phyloP scores from a whole-genome alignment of 768 basidiomycete genomes.

The Gloeopeniophorella convolvens region DNA sequence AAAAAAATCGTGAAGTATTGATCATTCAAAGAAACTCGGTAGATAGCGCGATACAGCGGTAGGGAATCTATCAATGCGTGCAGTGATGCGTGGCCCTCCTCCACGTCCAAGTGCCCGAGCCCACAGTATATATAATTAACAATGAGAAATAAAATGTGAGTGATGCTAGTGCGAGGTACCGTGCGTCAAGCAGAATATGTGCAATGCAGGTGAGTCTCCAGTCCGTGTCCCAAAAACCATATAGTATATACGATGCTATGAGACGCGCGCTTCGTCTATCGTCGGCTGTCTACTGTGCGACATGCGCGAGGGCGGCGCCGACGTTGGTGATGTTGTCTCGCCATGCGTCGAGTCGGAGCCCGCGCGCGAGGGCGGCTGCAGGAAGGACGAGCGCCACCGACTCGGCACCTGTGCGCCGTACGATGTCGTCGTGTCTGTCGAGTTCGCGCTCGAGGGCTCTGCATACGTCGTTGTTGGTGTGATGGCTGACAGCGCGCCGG shows the following conservation, averaged over 20 bases:
- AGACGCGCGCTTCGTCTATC: conserved; percentile 5
- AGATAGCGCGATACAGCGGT: conserved; percentile 13
- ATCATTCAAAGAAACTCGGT: background rate
- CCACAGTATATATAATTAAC: background rate
- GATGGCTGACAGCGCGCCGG: conserved; percentile 39
- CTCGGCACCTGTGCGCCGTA: conserved; percentile 15
- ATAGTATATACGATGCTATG: background rate
- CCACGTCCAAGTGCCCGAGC: background rate
- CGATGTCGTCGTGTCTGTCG: conserved; percentile 16
- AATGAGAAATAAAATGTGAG: conserved; percentile 7
- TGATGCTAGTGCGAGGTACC: conserved; percentile 4
- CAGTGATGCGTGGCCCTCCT: conserved; percentile 2
- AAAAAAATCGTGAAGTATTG: background rate
- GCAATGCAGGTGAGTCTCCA: background rate
- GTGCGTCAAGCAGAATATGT: conserved; percentile 2
- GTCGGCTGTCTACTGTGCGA: conserved; percentile 5
- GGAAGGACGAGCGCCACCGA: conserved; percentile 14
- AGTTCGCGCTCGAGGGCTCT: conserved; percentile 18
- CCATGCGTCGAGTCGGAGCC: conserved; percentile 1
- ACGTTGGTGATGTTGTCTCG: background rate
- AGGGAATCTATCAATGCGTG: conserved; percentile 6
- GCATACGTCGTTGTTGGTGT: conserved; percentile 27
- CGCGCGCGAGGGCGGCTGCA: background rate
- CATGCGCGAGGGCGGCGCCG: background rate
- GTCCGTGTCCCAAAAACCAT: background rate